Evolutionary conservation across 1,139 yeast genomes (phyloP), one percentile per base, ranked within the genome.

Genomic region (Pichia sp.): DNA sequence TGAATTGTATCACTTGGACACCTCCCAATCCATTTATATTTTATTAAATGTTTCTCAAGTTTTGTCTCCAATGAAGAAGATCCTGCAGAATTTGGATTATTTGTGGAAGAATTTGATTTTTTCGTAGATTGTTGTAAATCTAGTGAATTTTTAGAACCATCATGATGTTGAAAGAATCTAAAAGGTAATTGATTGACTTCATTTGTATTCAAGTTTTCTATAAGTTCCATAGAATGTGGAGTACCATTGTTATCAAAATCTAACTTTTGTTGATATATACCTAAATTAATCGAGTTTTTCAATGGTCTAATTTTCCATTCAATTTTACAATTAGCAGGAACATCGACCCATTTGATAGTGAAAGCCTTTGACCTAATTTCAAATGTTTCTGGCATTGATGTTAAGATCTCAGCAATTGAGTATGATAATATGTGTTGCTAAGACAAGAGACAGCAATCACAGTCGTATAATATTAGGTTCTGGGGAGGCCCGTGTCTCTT

Each of bases 281-380:
- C 78, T 53, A 79, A 73, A 52, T 77, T 76, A 41, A 89, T 79
- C n/a, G 95, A 83, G 55, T 79, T 81, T 58, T 84, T 88, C 54
- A 81, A 60, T 2, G 97, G 96, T 54, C 80, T 83, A 38, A 86
- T 72, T 56, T 82, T 89, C 83, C 93, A 91, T 49, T 75, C 76
- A 35, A 89, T 72, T 20, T 71, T 62, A 24, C 81, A 74, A 46
- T 77, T 73, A 34, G 77, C 81, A 0, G 84, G 81, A 8, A 82
- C 85, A 49, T 79, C 74, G 45, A 88, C 78, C 97, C 97, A 91
- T 54, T 89, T 85, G 55, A 89, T 84, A 50, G 88, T 74, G 56
- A 84, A 89, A 45, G 91, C 84, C 59, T 85, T 84, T 40, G 94
- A 81, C 54, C 89, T 95, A 34, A 91, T 77, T 61, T 89, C 96